phyloP scores from a whole-genome alignment of 176 grass and related monocot genomes.

The Rhynchospora breviuscula region DNA sequence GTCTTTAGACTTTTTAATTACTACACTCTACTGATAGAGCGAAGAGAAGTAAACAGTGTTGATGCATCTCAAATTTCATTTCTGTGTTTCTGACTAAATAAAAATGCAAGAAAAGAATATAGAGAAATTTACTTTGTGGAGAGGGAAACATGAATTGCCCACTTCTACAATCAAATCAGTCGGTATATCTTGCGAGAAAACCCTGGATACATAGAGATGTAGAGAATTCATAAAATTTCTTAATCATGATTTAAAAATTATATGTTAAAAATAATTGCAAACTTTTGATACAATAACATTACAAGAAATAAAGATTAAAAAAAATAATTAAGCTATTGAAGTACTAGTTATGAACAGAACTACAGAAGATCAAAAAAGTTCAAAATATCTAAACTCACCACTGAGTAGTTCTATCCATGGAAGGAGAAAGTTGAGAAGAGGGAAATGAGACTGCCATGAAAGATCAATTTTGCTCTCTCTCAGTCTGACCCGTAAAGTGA shows the following conservation, averaged over 20 bases:
- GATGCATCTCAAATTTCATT: background rate
- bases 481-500: background rate
- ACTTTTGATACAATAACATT: background rate
- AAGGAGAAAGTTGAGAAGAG: constrained; percentile 20
- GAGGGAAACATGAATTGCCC: constrained; percentile 52
- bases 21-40: no score
- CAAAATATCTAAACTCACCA: constrained; percentile 33
- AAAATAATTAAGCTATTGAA: background rate
- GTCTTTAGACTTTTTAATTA: no score
- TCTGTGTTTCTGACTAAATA: background rate
- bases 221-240: background rate
- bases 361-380: background rate
- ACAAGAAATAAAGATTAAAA: background rate
- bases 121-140: constrained; percentile 62
- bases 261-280: background rate
- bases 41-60: background rate
- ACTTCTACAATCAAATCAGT: constrained; percentile 51
- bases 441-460: constrained; percentile 10
- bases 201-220: constrained; percentile 28
- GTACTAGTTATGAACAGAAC: background rate
- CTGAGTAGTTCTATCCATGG: constrained; percentile 66
- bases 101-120: background rate
- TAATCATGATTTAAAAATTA: background rate
- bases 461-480: constrained; percentile 7
- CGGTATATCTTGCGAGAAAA: constrained; percentile 44